Evolutionary conservation across 2,329 filamentous ascomycete species (phyloP).

Genomic region (Fusarium sp.): DNA sequence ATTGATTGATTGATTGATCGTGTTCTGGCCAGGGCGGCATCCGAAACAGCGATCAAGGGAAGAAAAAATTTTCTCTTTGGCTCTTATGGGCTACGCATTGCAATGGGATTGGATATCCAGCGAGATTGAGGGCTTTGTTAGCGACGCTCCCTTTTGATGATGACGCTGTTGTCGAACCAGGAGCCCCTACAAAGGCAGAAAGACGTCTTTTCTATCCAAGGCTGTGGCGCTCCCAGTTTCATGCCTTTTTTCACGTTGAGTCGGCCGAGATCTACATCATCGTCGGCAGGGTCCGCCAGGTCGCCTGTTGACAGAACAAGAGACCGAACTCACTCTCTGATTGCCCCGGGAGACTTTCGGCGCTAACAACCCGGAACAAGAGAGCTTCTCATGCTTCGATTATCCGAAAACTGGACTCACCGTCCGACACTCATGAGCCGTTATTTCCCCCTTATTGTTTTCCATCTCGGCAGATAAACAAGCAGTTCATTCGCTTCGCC

Average conservation of each 20-base stretch:
- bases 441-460: conserved; percentile 8
- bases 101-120: conserved; percentile 10
- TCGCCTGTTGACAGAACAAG: conserved; percentile 4
- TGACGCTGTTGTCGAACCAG: conserved; percentile 23
- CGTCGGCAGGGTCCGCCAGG: conserved; percentile 41
- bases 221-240: conserved; percentile 20
- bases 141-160: conserved; percentile 7
- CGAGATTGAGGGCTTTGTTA: conserved; percentile 9
- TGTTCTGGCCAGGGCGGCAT: neutral
- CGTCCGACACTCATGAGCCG: conserved; percentile 4
- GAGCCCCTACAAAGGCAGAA: neutral
- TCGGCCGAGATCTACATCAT: conserved; percentile 45
- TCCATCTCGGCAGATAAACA: conserved; percentile 25
- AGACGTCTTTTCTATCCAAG: neutral
- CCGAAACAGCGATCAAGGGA: conserved; percentile 14
- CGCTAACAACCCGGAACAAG: conserved; percentile 7
- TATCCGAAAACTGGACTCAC: conserved; percentile 27
- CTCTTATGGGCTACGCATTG: conserved; percentile 7
- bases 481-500: conserved; percentile 22
- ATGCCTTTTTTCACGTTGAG: conserved; percentile 2
- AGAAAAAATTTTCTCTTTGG: neutral
- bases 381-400: conserved; percentile 15
- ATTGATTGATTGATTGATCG: neutral
- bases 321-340: conserved; percentile 22
- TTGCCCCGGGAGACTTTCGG: conserved; percentile 6